A percentile compares a stretch with the other conserved stretches of the same genome.
Conservation (phyloP, 129 eudicot genomes). For the carrot (Daucus carota) region DNA sequence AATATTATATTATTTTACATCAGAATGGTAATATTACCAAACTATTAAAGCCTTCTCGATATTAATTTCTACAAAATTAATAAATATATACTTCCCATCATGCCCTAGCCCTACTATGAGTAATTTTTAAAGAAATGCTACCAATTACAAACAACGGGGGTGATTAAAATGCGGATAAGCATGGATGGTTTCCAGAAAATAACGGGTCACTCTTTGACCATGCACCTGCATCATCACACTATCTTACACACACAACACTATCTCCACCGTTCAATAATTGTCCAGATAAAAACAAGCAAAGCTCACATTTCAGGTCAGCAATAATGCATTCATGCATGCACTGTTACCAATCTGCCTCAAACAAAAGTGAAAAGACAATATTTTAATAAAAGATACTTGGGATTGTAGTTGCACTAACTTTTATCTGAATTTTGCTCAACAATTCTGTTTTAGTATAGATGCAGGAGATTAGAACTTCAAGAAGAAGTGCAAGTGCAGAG, state of each 20-base stretch:
- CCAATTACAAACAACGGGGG: not conserved
- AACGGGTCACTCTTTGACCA: not conserved
- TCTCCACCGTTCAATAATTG: not conserved
- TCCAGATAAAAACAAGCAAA: not conserved
- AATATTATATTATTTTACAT: too few relatives aligned
- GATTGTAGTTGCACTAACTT: not conserved
- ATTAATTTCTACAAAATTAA: too few relatives aligned
- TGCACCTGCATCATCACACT: not conserved
- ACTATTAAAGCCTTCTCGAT: too few relatives aligned
- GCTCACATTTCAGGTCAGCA: not conserved
- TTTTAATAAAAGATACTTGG: not conserved
- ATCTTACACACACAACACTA: not conserved
- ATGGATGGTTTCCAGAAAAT: not conserved
- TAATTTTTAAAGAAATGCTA: too few relatives aligned
- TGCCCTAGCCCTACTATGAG: too few relatives aligned
- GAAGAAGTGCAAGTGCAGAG: constrained; percentile 33
- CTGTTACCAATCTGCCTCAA: not conserved
- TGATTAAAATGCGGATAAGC: constrained; percentile 1
- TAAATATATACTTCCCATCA: too few relatives aligned
- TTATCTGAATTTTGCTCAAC: too few relatives aligned
- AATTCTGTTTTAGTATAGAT: too few relatives aligned
- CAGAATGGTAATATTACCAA: too few relatives aligned
- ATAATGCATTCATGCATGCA: not conserved
- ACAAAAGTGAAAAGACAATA: not conserved
- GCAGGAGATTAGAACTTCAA: constrained; percentile 18